These are phyloP conservation scores for Malus sieversii DNA, from an alignment of 306 rosid genomes.

Conservation along the genomic window DNA sequence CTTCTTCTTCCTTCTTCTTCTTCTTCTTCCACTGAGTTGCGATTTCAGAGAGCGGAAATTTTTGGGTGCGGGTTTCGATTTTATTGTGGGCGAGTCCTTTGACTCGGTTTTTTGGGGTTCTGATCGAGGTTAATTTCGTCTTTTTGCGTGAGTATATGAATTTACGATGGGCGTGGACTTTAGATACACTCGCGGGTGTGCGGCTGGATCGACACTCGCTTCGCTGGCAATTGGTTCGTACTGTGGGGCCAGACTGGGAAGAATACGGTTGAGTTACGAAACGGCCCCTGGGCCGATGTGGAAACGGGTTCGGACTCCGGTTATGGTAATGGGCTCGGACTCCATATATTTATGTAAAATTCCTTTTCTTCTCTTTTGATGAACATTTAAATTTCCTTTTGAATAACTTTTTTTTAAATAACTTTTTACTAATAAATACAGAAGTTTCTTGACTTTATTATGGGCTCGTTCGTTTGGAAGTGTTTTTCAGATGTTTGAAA, in stretches of 20 bases:
- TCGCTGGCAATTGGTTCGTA: conserved; percentile 3
- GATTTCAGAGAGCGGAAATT: conserved; percentile 38
- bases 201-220: not conserved
- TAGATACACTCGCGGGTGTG: not conserved
- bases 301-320: too few relatives aligned
- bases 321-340: too few relatives aligned
- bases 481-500: fast-evolving
- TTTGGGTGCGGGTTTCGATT: conserved; percentile 42
- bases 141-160: conserved; percentile 14
- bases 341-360: not conserved
- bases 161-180: not conserved
- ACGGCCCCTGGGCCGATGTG: not conserved
- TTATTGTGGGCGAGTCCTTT: conserved; percentile 54
- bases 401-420: too few relatives aligned
- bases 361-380: not conserved
- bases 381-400: too few relatives aligned
- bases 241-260: not conserved
- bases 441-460: too few relatives aligned
- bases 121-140: conserved; percentile 38
- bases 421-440: too few relatives aligned
- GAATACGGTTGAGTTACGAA: not conserved
- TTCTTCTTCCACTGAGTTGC: conserved; percentile 38
- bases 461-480: too few relatives aligned
- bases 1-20: not conserved
- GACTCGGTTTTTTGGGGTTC: conserved; percentile 52